These are phyloP conservation scores for Sechiopsis laciniata DNA, from an alignment of 306 rosid species.

Conservation along the genomic window DNA sequence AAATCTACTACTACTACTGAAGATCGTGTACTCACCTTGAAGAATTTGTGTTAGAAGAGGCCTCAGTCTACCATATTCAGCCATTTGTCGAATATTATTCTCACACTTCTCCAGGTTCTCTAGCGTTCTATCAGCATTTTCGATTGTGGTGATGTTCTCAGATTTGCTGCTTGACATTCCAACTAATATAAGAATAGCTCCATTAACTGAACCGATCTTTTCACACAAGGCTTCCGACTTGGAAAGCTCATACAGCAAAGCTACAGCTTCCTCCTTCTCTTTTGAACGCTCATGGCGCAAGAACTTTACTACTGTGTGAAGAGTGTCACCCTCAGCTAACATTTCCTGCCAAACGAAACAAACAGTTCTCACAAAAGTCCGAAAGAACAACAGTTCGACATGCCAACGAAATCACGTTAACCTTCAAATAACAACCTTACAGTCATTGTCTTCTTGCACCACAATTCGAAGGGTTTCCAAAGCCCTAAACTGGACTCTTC, in stretches of 20 bases:
- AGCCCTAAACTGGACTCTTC: slow-evolving; percentile 71
- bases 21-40: slow-evolving; percentile 56
- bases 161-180: slow-evolving; percentile 96
- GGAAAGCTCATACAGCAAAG: slow-evolving; percentile 89
- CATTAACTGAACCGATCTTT: slow-evolving; percentile 86
- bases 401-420: slow-evolving; percentile 22
- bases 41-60: slow-evolving; percentile 83
- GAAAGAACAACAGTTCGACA: slow-evolving; percentile 21
- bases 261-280: slow-evolving; percentile 92
- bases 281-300: slow-evolving; percentile 67
- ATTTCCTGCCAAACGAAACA: slow-evolving; percentile 56
- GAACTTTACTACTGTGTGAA: slow-evolving; percentile 78
- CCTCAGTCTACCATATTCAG: slow-evolving; percentile 77
- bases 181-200: slow-evolving; percentile 89
- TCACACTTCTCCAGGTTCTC: slow-evolving; percentile 79
- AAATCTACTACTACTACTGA: not conserved
- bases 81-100: slow-evolving; percentile 91
- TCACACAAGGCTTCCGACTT: slow-evolving; percentile 72
- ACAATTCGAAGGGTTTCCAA: slow-evolving; percentile 77
- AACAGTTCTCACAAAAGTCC: slow-evolving; percentile 28
- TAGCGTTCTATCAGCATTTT: slow-evolving; percentile 68
- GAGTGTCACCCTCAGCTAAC: slow-evolving; percentile 85
- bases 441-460: slow-evolving; percentile 72
- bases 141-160: slow-evolving; percentile 64
- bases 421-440: slow-evolving; percentile 61